Evolutionary conservation across 75 land plant species (phyloP).

Genomic region (Cryptomeria japonica): DNA sequence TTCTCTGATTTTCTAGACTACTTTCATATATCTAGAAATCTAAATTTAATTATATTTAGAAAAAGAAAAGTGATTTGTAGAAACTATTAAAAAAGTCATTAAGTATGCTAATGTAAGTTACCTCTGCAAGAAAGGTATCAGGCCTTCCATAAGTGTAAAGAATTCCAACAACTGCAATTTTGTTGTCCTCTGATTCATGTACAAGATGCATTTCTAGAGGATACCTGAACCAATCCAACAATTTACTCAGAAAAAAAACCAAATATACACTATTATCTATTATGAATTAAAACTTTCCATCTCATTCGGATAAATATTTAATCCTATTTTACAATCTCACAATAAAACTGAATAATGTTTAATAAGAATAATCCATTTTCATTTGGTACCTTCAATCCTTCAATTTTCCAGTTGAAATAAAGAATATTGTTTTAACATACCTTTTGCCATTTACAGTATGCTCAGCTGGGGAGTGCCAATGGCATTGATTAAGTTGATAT

Average conservation of each 20-base stretch:
- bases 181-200: constrained; percentile 20
- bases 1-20: too few species aligned
- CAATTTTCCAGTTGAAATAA: too few species aligned
- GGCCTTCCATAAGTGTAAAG: constrained; percentile 31
- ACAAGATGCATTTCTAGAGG: constrained; percentile 40
- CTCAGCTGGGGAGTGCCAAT: constrained; percentile 64
- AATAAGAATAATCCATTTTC: too few species aligned
- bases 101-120: neutral
- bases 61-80: too few species aligned
- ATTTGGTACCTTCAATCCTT: too few species aligned
- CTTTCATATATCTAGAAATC: too few species aligned
- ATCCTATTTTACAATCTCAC: too few species aligned
- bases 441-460: constrained; percentile 41
- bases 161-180: constrained; percentile 38
- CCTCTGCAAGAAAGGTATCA: constrained; percentile 34
- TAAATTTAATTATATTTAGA: too few species aligned
- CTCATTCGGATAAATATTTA: too few species aligned
- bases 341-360: too few species aligned
- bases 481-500: constrained; percentile 32
- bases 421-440: neutral
- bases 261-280: neutral
- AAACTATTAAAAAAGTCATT: too few species aligned
- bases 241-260: neutral
- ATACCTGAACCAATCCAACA: neutral
- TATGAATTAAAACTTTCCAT: neutral